Evolutionary conservation across 2,329 filamentous ascomycete species (phyloP), one percentile per base, ranked within the genome.

Genomic region (Coleophoma eucalyptorum): DNA sequence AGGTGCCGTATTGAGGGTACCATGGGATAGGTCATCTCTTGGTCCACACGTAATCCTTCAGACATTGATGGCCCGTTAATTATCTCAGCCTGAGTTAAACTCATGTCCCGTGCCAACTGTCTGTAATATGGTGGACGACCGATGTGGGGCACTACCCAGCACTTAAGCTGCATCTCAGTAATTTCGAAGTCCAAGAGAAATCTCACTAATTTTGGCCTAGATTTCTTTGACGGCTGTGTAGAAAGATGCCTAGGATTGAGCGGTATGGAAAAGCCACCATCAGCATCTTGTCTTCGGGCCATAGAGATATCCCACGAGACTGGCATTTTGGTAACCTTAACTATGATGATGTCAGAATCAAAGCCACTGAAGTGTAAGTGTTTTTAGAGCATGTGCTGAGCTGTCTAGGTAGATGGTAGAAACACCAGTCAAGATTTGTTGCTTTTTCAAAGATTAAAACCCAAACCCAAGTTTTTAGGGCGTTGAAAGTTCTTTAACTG

Each of bases 151-250:
- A 18, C 40, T 5, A 43, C 19, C n/a, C n/a, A 43, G 40, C 40
- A 43, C 4, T 21, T 43, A 6, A 43, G 6, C 32, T 56, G 52
- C 50, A 54, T 56, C 35, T 56, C 54, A 1, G 54, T 54, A 31
- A 56, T 56, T 7, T 56, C 37, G 45, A 43, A 21, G 19, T 43
- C 15, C 12, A 43, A 13, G 2, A 21, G 12, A 19, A 48, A 56
- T 11, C 50, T 40, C 3, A 56, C 37, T 16, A 26, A 6, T 56
- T 42, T 32, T 52, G 50, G 13, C 52, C 10, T 15, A 54, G 43
- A 6, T 38, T 21, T 20, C 45, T 43, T 7, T 50, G 34, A 18
- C 53, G 44, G 8, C 50, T 40, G 26, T 15, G 16, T 12, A 21
- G 21, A 38, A 51, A 56, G 5, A 49, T 20, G 3, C 46, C 51